A percentile compares a stretch with the other conserved stretches of the same genome.
These are phyloP conservation scores for Trichocomaceae sp. DNA, from an alignment of 2,329 filamentous ascomycete genomes.

Conservation along the genomic window DNA sequence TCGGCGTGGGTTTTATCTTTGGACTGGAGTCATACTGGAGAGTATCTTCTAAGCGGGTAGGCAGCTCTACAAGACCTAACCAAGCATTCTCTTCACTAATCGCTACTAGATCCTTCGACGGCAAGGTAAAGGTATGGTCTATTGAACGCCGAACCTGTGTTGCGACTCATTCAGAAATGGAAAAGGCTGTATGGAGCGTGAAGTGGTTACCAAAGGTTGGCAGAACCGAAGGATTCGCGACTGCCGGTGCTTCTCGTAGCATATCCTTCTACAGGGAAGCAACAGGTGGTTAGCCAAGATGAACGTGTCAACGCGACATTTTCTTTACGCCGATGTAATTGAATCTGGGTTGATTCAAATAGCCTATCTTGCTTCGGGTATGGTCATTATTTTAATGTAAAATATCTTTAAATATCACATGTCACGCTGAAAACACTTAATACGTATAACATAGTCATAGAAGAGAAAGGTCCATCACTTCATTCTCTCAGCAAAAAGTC, in stretches of 20 bases:
- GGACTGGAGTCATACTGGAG: conserved; percentile 89
- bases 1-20: conserved; percentile 82
- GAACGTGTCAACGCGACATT: neutral
- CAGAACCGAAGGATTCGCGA: conserved; percentile 64
- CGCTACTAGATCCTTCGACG: conserved; percentile 64
- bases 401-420: neutral
- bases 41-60: conserved; percentile 77
- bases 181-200: conserved; percentile 75
- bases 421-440: neutral
- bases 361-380: neutral
- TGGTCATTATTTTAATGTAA: conserved; percentile 15
- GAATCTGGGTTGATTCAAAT: neutral
- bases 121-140: conserved; percentile 94
- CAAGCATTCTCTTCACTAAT: conserved; percentile 13
- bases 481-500: conserved; percentile 51
- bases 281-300: conserved; percentile 51
- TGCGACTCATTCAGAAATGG: conserved; percentile 86
- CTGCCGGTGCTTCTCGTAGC: conserved; percentile 67
- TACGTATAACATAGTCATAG: neutral
- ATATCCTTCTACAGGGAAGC: conserved; percentile 81
- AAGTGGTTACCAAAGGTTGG: conserved; percentile 71
- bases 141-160: conserved; percentile 78
- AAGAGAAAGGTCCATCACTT: conserved; percentile 30
- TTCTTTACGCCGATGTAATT: neutral
- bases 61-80: conserved; percentile 18